Evolutionary conservation across 2,329 filamentous ascomycete genomes (phyloP).

Genomic region (Cordyceps cicadae): DNA sequence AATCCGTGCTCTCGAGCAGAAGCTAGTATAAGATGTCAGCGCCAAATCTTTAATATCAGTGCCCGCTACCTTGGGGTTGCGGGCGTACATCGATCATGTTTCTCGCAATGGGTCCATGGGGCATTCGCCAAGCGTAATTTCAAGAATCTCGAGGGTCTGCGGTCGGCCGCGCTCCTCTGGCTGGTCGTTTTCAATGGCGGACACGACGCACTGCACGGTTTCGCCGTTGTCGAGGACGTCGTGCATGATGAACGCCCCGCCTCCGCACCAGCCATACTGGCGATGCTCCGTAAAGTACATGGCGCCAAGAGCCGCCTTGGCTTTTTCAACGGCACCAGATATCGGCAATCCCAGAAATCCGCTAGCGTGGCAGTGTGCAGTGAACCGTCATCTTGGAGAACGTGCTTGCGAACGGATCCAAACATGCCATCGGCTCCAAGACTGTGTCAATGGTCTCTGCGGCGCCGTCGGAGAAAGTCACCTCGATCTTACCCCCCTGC

Average conservation of each 20-base stretch:
- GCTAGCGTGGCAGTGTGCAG: not conserved
- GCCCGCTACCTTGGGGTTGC: not conserved
- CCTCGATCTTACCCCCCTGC: not conserved
- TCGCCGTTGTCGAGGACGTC: constrained; percentile 2
- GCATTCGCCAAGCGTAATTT: not conserved
- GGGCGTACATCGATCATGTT: not conserved
- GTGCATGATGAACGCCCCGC: not conserved
- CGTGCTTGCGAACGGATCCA: constrained; percentile 15
- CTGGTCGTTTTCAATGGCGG: not conserved
- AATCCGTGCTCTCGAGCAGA: constrained; percentile 4
- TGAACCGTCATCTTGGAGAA: constrained; percentile 5
- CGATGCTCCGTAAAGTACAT: not conserved
- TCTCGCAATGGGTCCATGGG: constrained; percentile 2
- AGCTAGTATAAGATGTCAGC: not conserved
- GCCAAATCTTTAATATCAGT: too few relatives aligned
- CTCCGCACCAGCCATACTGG: constrained; percentile 5
- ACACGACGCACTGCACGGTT: not conserved
- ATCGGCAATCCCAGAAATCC: constrained; percentile 2
- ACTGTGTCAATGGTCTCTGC: constrained; percentile 14
- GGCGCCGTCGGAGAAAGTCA: constrained; percentile 12
- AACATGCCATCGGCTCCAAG: constrained; percentile 19
- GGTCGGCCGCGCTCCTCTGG: not conserved
- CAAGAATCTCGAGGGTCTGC: not conserved
- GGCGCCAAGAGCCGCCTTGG: not conserved
- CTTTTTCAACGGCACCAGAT: constrained; percentile 1